Conservation (phyloP, 768 basidiomycete genomes). For the Gyrodon lividus region DNA sequence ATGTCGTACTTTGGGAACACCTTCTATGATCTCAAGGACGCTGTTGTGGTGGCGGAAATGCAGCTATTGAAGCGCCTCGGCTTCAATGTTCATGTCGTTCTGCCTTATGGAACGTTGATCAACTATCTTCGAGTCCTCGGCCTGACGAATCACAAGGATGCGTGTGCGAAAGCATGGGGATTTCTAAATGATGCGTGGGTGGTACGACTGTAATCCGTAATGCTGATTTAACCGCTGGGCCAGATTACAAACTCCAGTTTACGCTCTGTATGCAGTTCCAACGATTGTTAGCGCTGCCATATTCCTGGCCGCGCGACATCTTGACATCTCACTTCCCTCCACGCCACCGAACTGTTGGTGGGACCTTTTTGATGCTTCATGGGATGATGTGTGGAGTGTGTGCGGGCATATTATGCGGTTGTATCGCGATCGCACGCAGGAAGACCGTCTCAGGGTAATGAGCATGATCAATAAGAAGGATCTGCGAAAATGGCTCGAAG, state of each 20-base stretch:
- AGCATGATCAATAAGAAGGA: constrained; percentile 71
- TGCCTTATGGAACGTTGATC: constrained; percentile 92
- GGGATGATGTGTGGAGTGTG: constrained; percentile 86
- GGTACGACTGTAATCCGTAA: background rate
- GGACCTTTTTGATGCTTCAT: constrained; percentile 88
- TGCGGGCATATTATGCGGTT: constrained; percentile 84
- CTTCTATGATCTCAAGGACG: constrained; percentile 95
- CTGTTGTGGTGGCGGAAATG: constrained; percentile 93
- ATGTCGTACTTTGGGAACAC: constrained; percentile 88
- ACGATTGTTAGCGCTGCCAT: constrained; percentile 91
- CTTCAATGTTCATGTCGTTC: constrained; percentile 90
- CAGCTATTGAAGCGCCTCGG: constrained; percentile 94
- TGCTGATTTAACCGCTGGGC: constrained; percentile 2
- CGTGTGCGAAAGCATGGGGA: constrained; percentile 84
- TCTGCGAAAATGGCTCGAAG: constrained; percentile 81
- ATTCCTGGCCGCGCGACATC: constrained; percentile 70
- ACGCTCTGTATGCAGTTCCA: constrained; percentile 84
- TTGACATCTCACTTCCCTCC: constrained; percentile 74
- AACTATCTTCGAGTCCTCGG: constrained; percentile 92
- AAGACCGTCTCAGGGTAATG: constrained; percentile 49
- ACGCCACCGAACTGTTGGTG: constrained; percentile 80
- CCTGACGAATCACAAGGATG: constrained; percentile 68
- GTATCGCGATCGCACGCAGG: constrained; percentile 54
- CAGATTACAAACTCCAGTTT: constrained; percentile 92
- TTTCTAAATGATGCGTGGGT: constrained; percentile 95